Percentiles rank a stretch among this genome's conserved stretches.
Evolutionary conservation across 345 rosid genomes (phyloP).

Genomic region (Diplotaxis tenuifolia): DNA sequence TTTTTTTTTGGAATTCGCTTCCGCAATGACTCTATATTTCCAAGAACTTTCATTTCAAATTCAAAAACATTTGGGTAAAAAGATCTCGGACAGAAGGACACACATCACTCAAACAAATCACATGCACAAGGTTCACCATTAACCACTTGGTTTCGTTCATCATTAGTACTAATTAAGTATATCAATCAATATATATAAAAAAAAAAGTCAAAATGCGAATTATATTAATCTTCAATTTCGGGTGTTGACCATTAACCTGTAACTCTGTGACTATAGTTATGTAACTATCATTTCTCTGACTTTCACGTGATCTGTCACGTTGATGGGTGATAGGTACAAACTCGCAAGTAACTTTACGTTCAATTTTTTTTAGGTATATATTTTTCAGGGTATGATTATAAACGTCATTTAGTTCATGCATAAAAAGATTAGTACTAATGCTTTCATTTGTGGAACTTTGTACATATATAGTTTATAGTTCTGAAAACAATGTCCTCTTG

Average conservation of each 20-base stretch:
- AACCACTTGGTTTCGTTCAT: neutral
- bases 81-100: neutral
- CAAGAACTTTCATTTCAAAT: neutral
- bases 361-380: neutral
- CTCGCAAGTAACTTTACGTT: slow-evolving; percentile 11
- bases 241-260: neutral
- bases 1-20: neutral
- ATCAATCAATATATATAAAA: neutral
- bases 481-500: neutral
- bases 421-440: neutral
- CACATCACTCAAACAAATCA: neutral
- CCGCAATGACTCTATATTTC: neutral
- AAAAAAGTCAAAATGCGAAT: neutral
- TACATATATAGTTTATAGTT: slow-evolving; percentile 4
- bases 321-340: slow-evolving; percentile 19
- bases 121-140: neutral
- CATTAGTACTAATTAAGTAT: neutral
- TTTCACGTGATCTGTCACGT: slow-evolving; percentile 16
- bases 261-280: neutral
- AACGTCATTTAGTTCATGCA: neutral
- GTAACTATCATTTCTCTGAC: slow-evolving; percentile 3
- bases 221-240: neutral
- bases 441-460: neutral
- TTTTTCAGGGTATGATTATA: neutral
- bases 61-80: neutral